Evolutionary conservation across 1,139 yeast species (phyloP), one percentile per base, ranked within the genome.

Genomic region (Sugiyamaella xylanicola): DNA sequence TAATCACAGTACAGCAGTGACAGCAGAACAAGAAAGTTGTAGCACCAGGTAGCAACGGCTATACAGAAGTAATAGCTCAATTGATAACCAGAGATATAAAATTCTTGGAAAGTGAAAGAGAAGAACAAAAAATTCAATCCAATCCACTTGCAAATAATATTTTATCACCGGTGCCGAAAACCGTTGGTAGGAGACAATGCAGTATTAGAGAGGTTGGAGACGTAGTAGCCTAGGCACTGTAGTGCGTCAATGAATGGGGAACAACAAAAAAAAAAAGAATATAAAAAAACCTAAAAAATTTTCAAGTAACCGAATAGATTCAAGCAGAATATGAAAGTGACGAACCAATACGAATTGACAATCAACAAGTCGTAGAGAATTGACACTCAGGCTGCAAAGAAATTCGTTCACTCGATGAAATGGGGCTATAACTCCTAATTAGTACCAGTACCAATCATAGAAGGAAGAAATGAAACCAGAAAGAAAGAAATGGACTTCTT

Each of bases 391-490:
- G 9, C 5, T 5, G 29, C 5, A 25, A 25, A 25, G 9, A 25
- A 25, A 25, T 25, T 13, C 15, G 37, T 32, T 32, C 37, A 32
- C 15, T 11, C 5, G 37, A 13, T n/a, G 15, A 41, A 41, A 41
- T 40, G 8, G 22, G 16, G 22, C 44, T 40, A 16, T 2, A 40
- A 19, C 16, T 40, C 15, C 46, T 42, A 42, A 42, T 32, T 29
- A 45, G 48, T 45, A 45, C 48, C 48, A 37, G 48, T 45, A 45
- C 48, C 40, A 45, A 45, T 32, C 17, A 32, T 11, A 45, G 27
- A 45, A 29, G 40, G 19, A 42, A 17, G 17, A 19, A 40, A 15
- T 4, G 9, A 40, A 20, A 40, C n/a, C 20, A 13, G 17, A 20
- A 42, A 7, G 27, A 17, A 44, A 29, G 19, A 32, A 32, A 32